Conservation (phyloP, 192 early-diverging fungal species). For the Piromyces sp. region DNA sequence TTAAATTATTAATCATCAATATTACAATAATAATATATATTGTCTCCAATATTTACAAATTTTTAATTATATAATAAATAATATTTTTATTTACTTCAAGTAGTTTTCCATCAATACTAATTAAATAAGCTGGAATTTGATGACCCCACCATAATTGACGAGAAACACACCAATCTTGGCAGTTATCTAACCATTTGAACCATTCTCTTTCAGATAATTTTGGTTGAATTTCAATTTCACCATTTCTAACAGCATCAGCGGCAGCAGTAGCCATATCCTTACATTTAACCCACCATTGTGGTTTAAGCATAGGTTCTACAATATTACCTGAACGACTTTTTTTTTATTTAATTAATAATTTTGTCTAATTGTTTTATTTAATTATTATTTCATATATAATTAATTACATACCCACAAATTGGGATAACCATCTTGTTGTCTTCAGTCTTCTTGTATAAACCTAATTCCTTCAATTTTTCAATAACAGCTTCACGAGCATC, state of each 20-base stretch:
- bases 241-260: conserved; percentile 49
- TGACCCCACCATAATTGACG: conserved; percentile 99
- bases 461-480: conserved; percentile 72
- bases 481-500: conserved; percentile 76
- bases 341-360: not conserved
- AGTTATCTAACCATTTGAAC: conserved; percentile 90
- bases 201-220: conserved; percentile 76
- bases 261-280: conserved; percentile 71
- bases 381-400: no score
- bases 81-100: conserved; percentile 11
- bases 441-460: conserved; percentile 65
- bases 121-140: conserved; percentile 85
- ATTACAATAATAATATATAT: no score
- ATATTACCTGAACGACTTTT: conserved; percentile 65
- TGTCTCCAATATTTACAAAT: no score
- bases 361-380: no score
- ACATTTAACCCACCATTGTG: conserved; percentile 97
- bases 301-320: conserved; percentile 95
- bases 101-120: conserved; percentile 51
- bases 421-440: conserved; percentile 91
- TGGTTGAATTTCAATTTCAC: conserved; percentile 68
- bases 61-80: no score
- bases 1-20: not conserved
- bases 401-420: conserved; percentile 51
- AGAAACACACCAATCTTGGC: conserved; percentile 85